These are phyloP conservation scores for Agrocybe praecox DNA, from an alignment of 768 basidiomycete species.

Conservation along the genomic window DNA sequence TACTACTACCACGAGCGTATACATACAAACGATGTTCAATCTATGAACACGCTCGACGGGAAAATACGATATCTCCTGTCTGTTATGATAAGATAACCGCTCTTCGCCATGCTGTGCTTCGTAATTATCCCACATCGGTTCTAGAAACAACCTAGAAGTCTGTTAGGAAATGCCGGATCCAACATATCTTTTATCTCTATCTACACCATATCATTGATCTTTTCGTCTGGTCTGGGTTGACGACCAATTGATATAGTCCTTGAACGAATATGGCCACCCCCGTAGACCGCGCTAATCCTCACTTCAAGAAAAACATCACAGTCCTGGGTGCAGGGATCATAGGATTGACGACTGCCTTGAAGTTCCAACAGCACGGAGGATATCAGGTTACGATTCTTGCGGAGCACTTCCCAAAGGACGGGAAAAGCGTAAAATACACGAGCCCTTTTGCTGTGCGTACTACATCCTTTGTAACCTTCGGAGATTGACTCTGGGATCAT, in stretches of 20 bases:
- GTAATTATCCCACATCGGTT: not conserved
- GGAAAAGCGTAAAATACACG: constrained; percentile 57
- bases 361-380: constrained; percentile 54
- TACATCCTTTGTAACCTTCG: not conserved
- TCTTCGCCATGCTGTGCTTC: not conserved
- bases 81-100: not conserved
- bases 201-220: too few relatives aligned
- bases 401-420: constrained; percentile 23
- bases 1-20: not conserved
- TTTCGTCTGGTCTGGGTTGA: too few relatives aligned
- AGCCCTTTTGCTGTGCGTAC: constrained; percentile 69
- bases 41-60: not conserved
- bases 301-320: constrained; percentile 4
- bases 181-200: not conserved
- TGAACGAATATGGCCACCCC: not conserved
- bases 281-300: not conserved
- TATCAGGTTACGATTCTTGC: constrained; percentile 53
- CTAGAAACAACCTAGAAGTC: not conserved
- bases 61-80: not conserved
- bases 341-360: constrained; percentile 65
- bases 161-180: not conserved
- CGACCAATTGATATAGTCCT: too few relatives aligned
- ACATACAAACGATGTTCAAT: not conserved
- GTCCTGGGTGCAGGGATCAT: constrained; percentile 43
- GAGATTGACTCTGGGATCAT: not conserved